Evolutionary conservation across 2,329 filamentous ascomycete species (phyloP), one percentile per base, ranked within the genome.

Genomic region (Pochonia chlamydosporia): DNA sequence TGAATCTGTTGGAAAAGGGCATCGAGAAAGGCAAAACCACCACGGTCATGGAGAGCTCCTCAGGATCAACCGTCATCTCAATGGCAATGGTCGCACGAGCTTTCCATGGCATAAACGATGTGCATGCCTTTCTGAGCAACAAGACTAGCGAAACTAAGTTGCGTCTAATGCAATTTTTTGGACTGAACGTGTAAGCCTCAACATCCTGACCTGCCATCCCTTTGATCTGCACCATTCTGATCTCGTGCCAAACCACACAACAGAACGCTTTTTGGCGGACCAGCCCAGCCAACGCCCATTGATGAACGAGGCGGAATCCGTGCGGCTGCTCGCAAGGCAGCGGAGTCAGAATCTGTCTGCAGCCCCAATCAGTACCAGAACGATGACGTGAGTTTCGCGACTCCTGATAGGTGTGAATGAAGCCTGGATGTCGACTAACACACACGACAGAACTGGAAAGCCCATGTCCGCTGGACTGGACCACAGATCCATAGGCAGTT

Each of bases 21-120:
- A 65, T 74, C 3, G 59, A 65, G 3, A 65, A 71, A 0, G 67
- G 63, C 11, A 68, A 70, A 52, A 77, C 74, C 68, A 43, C 74
- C 40, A 75, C 72, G 0, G 72, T 83, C 23, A 71, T 82, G 35
- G 80, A 84, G 56, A 77, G 76, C 50, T 81, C 76, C 58, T 82
- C 78, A 1, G 79, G 80, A 0, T 82, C 78, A 0, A 83, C 80
- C 0, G 78, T 81, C 23, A 75, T 81, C 30, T 82, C 79, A 0
- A 74, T 83, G 72, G 62, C 58, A 14, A 62, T 66, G 50, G 56
- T 65, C 4, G 59, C 63, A n/a, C 53, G 62, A 18, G 62, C 59
- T 10, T 61, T 64, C 24, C 59, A 55, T 48, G 68, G 67, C 58
- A 73, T 59, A 58, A 64, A 66, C 43, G 65, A 64, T 57, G 62